Percentiles rank a stretch among this genome's conserved stretches.
phyloP scores from a whole-genome alignment of 768 basidiomycete genomes.

The Kwoniella shandongensis region DNA sequence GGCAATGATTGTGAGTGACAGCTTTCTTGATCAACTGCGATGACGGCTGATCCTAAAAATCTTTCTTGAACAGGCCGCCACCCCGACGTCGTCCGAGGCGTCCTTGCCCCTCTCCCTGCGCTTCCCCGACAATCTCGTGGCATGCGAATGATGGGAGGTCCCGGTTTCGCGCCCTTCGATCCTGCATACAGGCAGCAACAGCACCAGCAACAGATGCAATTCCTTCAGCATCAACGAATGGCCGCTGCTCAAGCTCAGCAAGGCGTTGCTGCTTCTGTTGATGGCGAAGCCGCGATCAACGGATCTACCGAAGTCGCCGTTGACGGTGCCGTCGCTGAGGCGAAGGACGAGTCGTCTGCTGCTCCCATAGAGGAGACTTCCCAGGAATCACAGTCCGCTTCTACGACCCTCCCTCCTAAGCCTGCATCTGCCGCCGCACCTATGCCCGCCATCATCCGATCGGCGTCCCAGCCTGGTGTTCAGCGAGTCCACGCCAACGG shows the following conservation, averaged over 20 bases:
- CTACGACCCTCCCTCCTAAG: slow-evolving; percentile 33
- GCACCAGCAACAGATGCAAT: slow-evolving; percentile 36
- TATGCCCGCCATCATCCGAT: slow-evolving; percentile 25
- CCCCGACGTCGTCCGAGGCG: slow-evolving; percentile 52
- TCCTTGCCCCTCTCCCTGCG: slow-evolving; percentile 46
- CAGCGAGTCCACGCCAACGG: slow-evolving; percentile 40
- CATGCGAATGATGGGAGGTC: slow-evolving; percentile 31
- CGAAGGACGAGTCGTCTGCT: neutral
- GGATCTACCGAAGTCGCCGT: neutral
- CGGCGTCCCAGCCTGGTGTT: slow-evolving; percentile 46
- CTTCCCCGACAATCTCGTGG: slow-evolving; percentile 27
- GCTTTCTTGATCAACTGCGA: neutral
- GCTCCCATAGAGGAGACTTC: neutral
- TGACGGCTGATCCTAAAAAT: neutral
- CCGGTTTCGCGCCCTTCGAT: slow-evolving; percentile 32
- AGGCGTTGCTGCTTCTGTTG: slow-evolving; percentile 9
- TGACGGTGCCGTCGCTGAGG: slow-evolving; percentile 10
- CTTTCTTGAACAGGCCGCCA: slow-evolving; percentile 38
- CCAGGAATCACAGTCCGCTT: neutral
- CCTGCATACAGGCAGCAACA: slow-evolving; percentile 32
- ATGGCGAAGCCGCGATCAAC: slow-evolving; percentile 2
- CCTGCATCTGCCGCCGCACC: slow-evolving; percentile 19
- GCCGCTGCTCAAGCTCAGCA: slow-evolving; percentile 29
- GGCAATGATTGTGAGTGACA: slow-evolving; percentile 51
- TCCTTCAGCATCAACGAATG: slow-evolving; percentile 35